Conservation (phyloP, 2,329 filamentous ascomycete genomes). For the Graphilbum fragrans region DNA sequence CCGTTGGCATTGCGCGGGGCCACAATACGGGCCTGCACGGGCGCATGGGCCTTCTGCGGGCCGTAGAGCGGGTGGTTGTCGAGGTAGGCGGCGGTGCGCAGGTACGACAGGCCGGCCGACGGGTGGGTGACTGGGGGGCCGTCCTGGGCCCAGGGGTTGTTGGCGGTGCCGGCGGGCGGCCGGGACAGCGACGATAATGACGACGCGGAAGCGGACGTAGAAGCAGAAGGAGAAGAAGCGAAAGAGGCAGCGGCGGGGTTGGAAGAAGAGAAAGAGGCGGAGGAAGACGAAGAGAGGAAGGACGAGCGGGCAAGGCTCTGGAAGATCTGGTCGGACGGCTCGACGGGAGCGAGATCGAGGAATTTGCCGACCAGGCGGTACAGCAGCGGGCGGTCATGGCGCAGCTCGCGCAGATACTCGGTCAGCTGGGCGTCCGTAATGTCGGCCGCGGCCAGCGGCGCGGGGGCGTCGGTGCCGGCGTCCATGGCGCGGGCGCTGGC, state of each 20-base stretch:
- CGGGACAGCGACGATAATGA: neutral
- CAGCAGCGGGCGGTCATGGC: slow-evolving; percentile 35
- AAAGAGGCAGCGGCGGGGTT: slow-evolving; percentile 17
- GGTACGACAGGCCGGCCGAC: slow-evolving; percentile 49
- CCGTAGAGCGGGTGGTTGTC: slow-evolving; percentile 51
- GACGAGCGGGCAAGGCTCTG: slow-evolving; percentile 8
- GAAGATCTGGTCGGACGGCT: slow-evolving; percentile 11
- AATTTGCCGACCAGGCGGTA: slow-evolving; percentile 46
- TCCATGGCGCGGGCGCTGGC: slow-evolving; percentile 25
- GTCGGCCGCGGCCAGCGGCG: slow-evolving; percentile 19
- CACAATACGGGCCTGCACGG: slow-evolving; percentile 39
- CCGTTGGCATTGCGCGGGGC: slow-evolving; percentile 22
- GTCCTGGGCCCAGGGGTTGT: slow-evolving; percentile 35
- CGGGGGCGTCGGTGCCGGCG: slow-evolving; percentile 18
- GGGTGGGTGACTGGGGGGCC: slow-evolving; percentile 51
- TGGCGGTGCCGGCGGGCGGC: slow-evolving; percentile 10
- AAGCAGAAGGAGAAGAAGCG: neutral
- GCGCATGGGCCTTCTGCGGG: slow-evolving; percentile 37
- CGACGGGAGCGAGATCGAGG: slow-evolving; percentile 47
- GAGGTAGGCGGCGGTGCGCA: slow-evolving; percentile 40
- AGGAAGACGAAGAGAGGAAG: slow-evolving; percentile 13
- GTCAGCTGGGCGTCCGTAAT: slow-evolving; percentile 39
- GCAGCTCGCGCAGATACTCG: slow-evolving; percentile 39
- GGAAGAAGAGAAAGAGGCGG: slow-evolving; percentile 9
- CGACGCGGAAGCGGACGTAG: neutral